Percentiles rank a stretch among this genome's conserved stretches.
These are phyloP conservation scores for Nitzschia inconspicua DNA, from an alignment of 108 stramenopile genomes.

Conservation along the genomic window DNA sequence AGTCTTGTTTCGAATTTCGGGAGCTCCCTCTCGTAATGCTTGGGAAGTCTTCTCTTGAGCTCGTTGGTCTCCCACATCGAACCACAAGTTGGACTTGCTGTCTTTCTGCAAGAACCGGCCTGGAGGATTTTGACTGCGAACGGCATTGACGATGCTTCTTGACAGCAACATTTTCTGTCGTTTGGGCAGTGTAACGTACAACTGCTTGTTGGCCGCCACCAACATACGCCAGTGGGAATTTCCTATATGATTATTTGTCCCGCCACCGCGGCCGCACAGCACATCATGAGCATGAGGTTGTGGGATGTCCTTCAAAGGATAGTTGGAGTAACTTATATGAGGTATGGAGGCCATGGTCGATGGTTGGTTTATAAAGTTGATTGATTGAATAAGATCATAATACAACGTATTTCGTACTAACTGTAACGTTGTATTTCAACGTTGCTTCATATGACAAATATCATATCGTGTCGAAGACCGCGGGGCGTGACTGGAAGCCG, in stretches of 20 bases:
- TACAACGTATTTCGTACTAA: too few relatives aligned
- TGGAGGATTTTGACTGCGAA: slow-evolving; percentile 72
- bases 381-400: too few relatives aligned
- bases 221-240: slow-evolving; percentile 64
- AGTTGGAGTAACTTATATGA: slow-evolving; percentile 8
- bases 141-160: slow-evolving; percentile 62
- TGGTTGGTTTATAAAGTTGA: too few relatives aligned
- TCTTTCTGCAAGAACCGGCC: slow-evolving; percentile 79
- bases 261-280: slow-evolving; percentile 50
- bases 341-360: too few relatives aligned
- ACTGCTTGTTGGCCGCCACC: slow-evolving; percentile 69
- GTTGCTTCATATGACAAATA: too few relatives aligned
- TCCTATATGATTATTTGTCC: slow-evolving; percentile 48
- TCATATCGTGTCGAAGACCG: too few relatives aligned
- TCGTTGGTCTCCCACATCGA: slow-evolving; percentile 62
- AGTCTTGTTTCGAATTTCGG: slow-evolving; percentile 58
- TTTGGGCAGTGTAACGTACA: slow-evolving; percentile 69
- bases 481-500: too few relatives aligned
- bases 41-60: slow-evolving; percentile 71
- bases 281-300: slow-evolving; percentile 50
- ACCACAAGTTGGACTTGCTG: slow-evolving; percentile 40
- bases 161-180: slow-evolving; percentile 71
- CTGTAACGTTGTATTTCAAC: too few relatives aligned
- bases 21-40: slow-evolving; percentile 73
- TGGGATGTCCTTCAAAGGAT: slow-evolving; percentile 41